Base-by-base conservation (phyloP, 768 basidiomycete species). In the Suillus luteus region DNA sequence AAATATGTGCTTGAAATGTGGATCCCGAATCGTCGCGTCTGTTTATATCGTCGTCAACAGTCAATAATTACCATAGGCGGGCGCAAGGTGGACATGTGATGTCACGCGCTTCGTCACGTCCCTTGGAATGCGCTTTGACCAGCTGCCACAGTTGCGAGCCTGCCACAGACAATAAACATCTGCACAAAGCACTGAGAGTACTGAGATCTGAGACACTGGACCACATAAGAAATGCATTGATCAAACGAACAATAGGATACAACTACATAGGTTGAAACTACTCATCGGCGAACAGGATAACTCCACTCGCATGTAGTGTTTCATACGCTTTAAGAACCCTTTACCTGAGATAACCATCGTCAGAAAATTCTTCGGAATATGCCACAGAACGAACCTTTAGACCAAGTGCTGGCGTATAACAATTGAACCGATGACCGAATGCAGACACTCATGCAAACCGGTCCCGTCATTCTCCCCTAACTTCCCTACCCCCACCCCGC, bases 401-500 rank as follows among this genome's bases (percentile, higher is more conserved):
- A 57, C 38, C 38, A 27, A 17, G 55, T 40, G 17, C 38, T 27
- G 38, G 55, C 37, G 24, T 24, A 10, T 40, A 15, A 57, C 15
- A 55, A 24, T 40, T 17, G 24, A 40, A 38, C 37, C 1, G 22
- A 55, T 57, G 38, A 57, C 38, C 22, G 55, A 10, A 57, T 19
- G 55, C 55, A 57, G 38, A 57, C 24, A 22, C 37, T 22, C 9
- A 37, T 24, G 38, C 37, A 57, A 40, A 17, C 55, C 55, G 55
- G 38, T 57, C 22, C 38, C 15, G 24, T 24, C 17, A 17, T 57
- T 57, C 54, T 22, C 51, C 63, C n/a, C 61, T 24, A 22, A 65
- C 38, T 15, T 35, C 64, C 49, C 67, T 46, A 35, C 78, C 82
- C 68, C 83, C 81, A 67, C 89, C 86, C 85, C 88, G 76, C 90